Conservation (phyloP, 768 basidiomycete genomes). For the Suillus bovinus region DNA sequence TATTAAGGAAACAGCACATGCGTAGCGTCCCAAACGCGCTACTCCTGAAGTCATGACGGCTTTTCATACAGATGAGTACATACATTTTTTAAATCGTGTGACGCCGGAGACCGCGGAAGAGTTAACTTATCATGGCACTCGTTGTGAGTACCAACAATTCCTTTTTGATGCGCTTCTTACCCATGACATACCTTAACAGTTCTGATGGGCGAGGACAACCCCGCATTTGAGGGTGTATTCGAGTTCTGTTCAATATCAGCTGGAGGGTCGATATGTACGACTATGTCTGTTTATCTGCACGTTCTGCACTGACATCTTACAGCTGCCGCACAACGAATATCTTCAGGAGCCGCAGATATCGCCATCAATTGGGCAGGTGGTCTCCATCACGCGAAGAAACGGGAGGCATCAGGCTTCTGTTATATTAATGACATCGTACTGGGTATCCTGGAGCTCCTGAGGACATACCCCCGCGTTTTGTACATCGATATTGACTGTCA, state of each 20-base stretch:
- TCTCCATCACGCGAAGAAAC: slow-evolving; percentile 98
- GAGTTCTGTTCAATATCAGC: slow-evolving; percentile 98
- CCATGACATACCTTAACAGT: slow-evolving; percentile 32
- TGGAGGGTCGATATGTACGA: slow-evolving; percentile 87
- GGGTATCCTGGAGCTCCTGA: slow-evolving; percentile 89
- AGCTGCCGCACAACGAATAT: slow-evolving; percentile 82
- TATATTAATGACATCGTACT: slow-evolving; percentile 99
- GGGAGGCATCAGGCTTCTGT: slow-evolving; percentile 97
- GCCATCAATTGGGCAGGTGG: slow-evolving; percentile 98
- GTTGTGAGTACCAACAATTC: slow-evolving; percentile 58
- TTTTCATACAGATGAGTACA: slow-evolving; percentile 98
- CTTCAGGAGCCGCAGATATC: slow-evolving; percentile 76
- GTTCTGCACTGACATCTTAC: slow-evolving; percentile 6
- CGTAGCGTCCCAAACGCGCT: slow-evolving; percentile 68
- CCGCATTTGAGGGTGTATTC: slow-evolving; percentile 93
- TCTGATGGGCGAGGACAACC: slow-evolving; percentile 89
- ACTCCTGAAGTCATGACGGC: slow-evolving; percentile 79
- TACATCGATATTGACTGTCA: slow-evolving; percentile 99
- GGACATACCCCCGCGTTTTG: slow-evolving; percentile 81
- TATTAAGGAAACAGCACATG: background rate
- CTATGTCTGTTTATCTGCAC: background rate
- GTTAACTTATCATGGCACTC: slow-evolving; percentile 77
- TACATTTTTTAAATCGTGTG: slow-evolving; percentile 86
- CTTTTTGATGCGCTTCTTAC: background rate
- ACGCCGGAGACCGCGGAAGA: slow-evolving; percentile 90